phyloP scores from a whole-genome alignment of 2,329 filamentous ascomycete species.

The Phoma sp. region DNA sequence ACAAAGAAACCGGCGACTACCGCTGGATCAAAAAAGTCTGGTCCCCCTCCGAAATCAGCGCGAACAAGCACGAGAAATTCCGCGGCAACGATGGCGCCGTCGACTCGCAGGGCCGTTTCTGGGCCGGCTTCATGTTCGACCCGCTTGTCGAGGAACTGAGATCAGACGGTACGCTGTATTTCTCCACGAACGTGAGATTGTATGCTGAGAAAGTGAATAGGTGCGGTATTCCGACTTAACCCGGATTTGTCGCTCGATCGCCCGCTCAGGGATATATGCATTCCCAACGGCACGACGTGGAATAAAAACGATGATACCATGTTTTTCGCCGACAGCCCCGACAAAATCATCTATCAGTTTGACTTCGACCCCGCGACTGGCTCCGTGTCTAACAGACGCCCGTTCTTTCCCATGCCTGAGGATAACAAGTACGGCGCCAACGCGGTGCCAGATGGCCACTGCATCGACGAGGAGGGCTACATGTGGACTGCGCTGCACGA shows the following conservation, averaged over 20 bases:
- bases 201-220: constrained; percentile 51
- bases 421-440: constrained; percentile 57
- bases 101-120: constrained; percentile 82
- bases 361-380: constrained; percentile 74
- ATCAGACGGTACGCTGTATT: constrained; percentile 43
- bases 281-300: constrained; percentile 88
- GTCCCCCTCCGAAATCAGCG: constrained; percentile 56
- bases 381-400: constrained; percentile 70
- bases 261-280: constrained; percentile 70
- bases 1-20: constrained; percentile 66
- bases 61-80: constrained; percentile 59
- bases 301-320: constrained; percentile 74
- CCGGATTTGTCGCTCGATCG: constrained; percentile 65
- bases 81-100: constrained; percentile 83
- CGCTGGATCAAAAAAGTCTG: constrained; percentile 66
- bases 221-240: constrained; percentile 76
- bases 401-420: constrained; percentile 74
- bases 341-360: constrained; percentile 73
- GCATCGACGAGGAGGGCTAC: constrained; percentile 82
- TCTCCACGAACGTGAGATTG: too few species aligned
- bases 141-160: constrained; percentile 66
- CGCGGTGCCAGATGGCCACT: constrained; percentile 79
- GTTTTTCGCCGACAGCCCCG: constrained; percentile 84
- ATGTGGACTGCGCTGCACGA: constrained; percentile 91
- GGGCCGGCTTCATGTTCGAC: constrained; percentile 88